A percentile compares a stretch with the other conserved stretches of the same genome.
phyloP scores from a whole-genome alignment of 1,284 basidiomycete species.

The Mycena sp. region DNA sequence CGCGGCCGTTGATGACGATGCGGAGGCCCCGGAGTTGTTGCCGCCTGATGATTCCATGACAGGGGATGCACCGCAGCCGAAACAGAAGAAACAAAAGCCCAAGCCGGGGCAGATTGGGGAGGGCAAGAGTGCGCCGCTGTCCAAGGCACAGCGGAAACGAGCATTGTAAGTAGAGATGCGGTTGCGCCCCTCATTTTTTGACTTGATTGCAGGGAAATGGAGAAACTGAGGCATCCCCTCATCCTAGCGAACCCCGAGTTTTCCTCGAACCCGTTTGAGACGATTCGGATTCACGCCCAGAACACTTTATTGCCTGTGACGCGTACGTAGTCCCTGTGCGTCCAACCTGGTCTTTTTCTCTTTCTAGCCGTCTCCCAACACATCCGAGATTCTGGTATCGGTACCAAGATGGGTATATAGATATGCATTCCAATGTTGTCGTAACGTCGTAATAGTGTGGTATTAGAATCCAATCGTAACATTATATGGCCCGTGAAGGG shows the following conservation, averaged over 20 bases:
- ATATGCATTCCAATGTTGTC: slow-evolving; percentile 21
- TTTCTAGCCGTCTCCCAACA: no score
- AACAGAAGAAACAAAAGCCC: slow-evolving; percentile 40
- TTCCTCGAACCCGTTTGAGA: slow-evolving; percentile 78
- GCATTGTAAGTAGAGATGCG: slow-evolving; percentile 65
- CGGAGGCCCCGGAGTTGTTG: slow-evolving; percentile 35
- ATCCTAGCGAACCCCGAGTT: slow-evolving; percentile 78
- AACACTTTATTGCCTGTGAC: slow-evolving; percentile 71
- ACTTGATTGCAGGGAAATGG: slow-evolving; percentile 61
- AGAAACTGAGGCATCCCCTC: slow-evolving; percentile 76
- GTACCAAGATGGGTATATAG: slow-evolving; percentile 26
- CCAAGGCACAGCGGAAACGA: slow-evolving; percentile 73
- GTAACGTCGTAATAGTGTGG: slow-evolving; percentile 20
- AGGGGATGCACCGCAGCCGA: slow-evolving; percentile 35
- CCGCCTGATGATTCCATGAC: not conserved
- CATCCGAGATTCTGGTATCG: no score
- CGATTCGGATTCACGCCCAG: slow-evolving; percentile 82
- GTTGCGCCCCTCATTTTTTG: slow-evolving; percentile 7
- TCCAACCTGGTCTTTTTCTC: no score
- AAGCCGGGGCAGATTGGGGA: slow-evolving; percentile 74
- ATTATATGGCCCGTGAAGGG: slow-evolving; percentile 28
- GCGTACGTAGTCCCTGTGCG: no score
- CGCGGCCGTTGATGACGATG: slow-evolving; percentile 57
- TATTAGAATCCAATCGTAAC: slow-evolving; percentile 18
- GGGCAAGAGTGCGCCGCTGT: slow-evolving; percentile 70